A percentile compares a stretch with the other conserved stretches of the same genome.
Evolutionary conservation across 495 filamentous ascomycete species (phyloP).

Genomic region (Penicillium egyptiacum): DNA sequence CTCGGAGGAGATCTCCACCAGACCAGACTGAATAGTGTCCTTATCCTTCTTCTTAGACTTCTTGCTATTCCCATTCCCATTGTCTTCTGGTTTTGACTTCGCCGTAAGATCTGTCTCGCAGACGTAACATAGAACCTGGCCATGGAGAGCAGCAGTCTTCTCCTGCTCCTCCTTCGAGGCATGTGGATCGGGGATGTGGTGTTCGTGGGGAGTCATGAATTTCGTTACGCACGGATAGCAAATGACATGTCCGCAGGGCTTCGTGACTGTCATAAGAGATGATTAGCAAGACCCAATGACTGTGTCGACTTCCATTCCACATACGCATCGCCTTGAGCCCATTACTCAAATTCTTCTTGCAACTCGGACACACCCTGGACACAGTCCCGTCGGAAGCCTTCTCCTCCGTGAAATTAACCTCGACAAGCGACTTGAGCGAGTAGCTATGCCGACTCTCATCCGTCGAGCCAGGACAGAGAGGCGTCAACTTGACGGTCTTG

Average conservation of each 20-base stretch:
- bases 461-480: constrained; percentile 76
- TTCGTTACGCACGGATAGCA: constrained; percentile 86
- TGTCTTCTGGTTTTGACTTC: constrained; percentile 13
- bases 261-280: constrained; percentile 56
- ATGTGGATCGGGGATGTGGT: constrained; percentile 60
- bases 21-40: constrained; percentile 62
- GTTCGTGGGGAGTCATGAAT: constrained; percentile 69
- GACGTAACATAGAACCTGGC: constrained; percentile 73
- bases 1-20: constrained; percentile 83
- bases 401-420: constrained; percentile 78
- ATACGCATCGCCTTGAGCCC: constrained; percentile 73
- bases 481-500: constrained; percentile 66
- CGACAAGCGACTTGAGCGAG: constrained; percentile 78
- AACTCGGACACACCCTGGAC: constrained; percentile 78
- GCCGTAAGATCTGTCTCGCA: constrained; percentile 74
- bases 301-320: constrained; percentile 20
- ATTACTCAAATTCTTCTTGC: constrained; percentile 82
- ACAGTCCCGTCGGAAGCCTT: constrained; percentile 50
- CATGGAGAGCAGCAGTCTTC: constrained; percentile 36
- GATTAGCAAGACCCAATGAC: neutral
- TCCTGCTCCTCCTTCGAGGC: constrained; percentile 53
- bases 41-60: constrained; percentile 50
- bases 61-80: constrained; percentile 29
- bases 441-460: constrained; percentile 70
- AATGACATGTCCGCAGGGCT: constrained; percentile 91